phyloP scores from a whole-genome alignment of 2,329 filamentous ascomycete species.

The Colletotrichum tanaceti region DNA sequence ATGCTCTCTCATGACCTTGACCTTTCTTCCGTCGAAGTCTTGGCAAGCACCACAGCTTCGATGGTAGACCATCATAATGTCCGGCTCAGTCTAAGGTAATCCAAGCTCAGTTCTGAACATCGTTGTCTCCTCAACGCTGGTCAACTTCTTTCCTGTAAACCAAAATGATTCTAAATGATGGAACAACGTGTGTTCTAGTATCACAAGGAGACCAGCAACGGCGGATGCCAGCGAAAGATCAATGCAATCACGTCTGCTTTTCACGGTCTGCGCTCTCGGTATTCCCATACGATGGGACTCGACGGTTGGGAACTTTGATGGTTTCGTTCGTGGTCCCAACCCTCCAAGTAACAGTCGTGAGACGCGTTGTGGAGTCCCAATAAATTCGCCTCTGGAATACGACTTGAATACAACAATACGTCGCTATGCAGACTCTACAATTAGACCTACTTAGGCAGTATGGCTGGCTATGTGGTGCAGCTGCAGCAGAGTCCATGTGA shows the following conservation, averaged over 20 bases:
- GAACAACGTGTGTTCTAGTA: not conserved
- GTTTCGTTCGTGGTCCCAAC: not conserved
- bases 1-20: not conserved
- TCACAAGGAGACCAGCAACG: not conserved
- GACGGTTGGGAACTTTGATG: not conserved
- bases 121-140: constrained; percentile 10
- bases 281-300: not conserved
- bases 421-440: not conserved
- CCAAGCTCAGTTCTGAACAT: not conserved
- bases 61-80: not conserved
- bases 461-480: not conserved
- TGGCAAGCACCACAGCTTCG: not conserved
- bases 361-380: not conserved
- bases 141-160: constrained; percentile 1
- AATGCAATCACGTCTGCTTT: not conserved
- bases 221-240: not conserved
- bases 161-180: not conserved
- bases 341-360: not conserved
- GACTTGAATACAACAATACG: not conserved
- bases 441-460: not conserved
- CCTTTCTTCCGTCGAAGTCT: not conserved
- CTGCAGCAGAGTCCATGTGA: not conserved
- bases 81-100: not conserved
- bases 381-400: not conserved
- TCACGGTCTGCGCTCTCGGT: not conserved